Evolutionary conservation across 768 basidiomycete species (phyloP).

Genomic region (Suillus spraguei): DNA sequence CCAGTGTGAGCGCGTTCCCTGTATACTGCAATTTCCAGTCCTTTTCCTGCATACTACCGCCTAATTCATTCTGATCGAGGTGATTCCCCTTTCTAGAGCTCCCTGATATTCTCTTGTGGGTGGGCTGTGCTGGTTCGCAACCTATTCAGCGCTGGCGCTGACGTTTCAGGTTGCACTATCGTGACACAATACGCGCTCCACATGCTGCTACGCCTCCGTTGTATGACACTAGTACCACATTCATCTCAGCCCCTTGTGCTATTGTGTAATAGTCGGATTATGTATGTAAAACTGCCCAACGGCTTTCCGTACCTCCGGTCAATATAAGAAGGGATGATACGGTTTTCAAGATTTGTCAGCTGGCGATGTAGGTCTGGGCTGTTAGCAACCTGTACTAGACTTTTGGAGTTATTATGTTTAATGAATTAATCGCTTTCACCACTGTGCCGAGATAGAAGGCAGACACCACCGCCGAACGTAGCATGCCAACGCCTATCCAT

Average conservation of each 20-base stretch:
- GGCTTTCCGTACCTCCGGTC: background rate
- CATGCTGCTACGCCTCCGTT: background rate
- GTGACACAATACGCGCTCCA: background rate
- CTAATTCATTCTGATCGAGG: background rate
- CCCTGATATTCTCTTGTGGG: background rate
- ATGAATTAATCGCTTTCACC: constrained; percentile 1
- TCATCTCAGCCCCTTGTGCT: background rate
- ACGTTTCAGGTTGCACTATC: background rate
- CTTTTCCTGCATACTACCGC: background rate
- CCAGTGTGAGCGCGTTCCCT: background rate
- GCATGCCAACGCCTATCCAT: background rate
- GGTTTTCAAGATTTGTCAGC: background rate
- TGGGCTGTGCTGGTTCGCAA: background rate
- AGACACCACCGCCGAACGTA: background rate
- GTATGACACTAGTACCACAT: background rate
- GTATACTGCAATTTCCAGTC: background rate
- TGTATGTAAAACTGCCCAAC: background rate
- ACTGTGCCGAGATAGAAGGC: background rate
- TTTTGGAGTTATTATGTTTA: constrained; percentile 1
- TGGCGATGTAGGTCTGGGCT: background rate
- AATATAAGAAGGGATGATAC: background rate
- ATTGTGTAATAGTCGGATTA: background rate
- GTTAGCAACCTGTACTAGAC: background rate
- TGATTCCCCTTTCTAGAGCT: background rate
- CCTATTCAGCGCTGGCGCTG: background rate